These are phyloP conservation scores for Fusarium fujikuroi DNA, from an alignment of 2,329 filamentous ascomycete species.

Conservation along the genomic window DNA sequence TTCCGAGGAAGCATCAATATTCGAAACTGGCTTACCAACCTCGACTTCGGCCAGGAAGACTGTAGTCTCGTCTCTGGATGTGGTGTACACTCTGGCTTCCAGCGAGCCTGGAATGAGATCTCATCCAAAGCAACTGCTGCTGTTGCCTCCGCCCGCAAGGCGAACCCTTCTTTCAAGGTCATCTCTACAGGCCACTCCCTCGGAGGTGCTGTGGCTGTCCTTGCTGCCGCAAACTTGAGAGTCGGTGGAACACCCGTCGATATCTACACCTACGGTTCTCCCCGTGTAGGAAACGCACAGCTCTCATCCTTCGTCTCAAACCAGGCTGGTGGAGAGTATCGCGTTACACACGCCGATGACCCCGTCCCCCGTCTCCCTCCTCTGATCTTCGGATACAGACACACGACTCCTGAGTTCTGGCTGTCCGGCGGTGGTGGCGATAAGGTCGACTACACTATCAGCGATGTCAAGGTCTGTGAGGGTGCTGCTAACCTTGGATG, in stretches of 20 bases:
- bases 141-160: conserved; percentile 55
- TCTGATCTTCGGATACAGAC: conserved; percentile 68
- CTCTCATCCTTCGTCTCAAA: conserved; percentile 64
- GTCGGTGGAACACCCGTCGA: conserved; percentile 58
- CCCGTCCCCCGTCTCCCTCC: conserved; percentile 75
- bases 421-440: conserved; percentile 52
- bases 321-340: conserved; percentile 65
- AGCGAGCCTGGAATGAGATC: conserved; percentile 67
- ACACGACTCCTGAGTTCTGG: conserved; percentile 78
- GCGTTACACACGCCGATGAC: conserved; percentile 75
- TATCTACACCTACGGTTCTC: conserved; percentile 74
- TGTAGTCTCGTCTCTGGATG: conserved; percentile 56
- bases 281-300: conserved; percentile 69
- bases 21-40: conserved; percentile 71
- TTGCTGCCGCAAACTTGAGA: conserved; percentile 68
- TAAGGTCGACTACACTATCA: conserved; percentile 51
- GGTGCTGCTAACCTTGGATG: conserved; percentile 60
- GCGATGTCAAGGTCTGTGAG: conserved; percentile 58
- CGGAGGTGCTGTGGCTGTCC: conserved; percentile 70
- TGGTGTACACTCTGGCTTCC: conserved; percentile 67
- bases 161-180: conserved; percentile 64
- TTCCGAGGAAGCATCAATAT: conserved; percentile 69
- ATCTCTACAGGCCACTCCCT: conserved; percentile 75
- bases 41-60: conserved; percentile 46
- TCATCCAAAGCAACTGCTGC: conserved; percentile 53